Base-by-base conservation (phyloP, 2,329 filamentous ascomycete genomes). In the Phaeosphaeria sp. region DNA sequence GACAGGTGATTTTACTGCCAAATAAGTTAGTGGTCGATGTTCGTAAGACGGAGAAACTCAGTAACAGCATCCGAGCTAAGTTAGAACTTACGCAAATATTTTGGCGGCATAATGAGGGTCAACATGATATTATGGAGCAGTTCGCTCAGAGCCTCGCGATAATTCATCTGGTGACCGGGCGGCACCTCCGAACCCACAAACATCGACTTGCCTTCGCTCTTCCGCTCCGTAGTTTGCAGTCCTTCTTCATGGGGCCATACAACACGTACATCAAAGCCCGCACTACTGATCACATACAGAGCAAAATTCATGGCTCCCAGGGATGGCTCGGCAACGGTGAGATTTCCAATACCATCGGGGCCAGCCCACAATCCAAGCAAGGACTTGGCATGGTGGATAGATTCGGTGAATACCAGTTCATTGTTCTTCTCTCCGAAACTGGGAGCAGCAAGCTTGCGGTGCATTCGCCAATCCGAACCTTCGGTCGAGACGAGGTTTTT, bases 391-490 rank as follows among this genome's bases (percentile, higher is more conserved):
- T 93, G 90, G 55, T 81, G 78, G 54, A 90, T 79, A 1, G 84
- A 82, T 71, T 91, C 88, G 9, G 78, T 78, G 75, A 88, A 91
- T 1, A 90, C 87, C 23, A 90, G 73, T 15, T 83, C 81, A 55
- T 91, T 89, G 73, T 92, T 93, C 77, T 84, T 87, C 78, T 94
- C 91, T 56, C 89, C 91, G 75, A 94, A 93, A 3, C 86, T 86
- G 0, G 90, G 87, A 25, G 88, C 85, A 0, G 87, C 89, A 44
- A 88, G 84, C 76, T 90, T 92, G 60, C 90, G 85, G 73, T 94
- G 90, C 76, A 85, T 83, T 30, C 87, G 87, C 91, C 90, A 94
- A 25, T 84, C 77, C 0, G 80, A 72, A 1, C 90, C 90, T 73
- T 93, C 90, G 1, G 88, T 87, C 0, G 86, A 87, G 21, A 93